Evolutionary conservation across 2,329 filamentous ascomycete genomes (phyloP).

Genomic region (Cytospora leucostoma): DNA sequence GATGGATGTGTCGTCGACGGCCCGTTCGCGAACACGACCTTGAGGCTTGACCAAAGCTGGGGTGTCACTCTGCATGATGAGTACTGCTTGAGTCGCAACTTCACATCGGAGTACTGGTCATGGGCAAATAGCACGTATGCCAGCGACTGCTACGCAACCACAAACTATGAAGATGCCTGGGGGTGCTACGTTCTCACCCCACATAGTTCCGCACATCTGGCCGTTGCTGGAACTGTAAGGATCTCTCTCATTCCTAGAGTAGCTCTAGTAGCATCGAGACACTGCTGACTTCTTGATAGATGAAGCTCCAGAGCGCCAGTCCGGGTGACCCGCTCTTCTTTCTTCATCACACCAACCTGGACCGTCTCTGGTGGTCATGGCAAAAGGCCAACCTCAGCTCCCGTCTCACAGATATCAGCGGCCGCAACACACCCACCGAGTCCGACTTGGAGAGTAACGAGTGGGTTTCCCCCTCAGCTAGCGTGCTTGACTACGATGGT

Average conservation of each 20-base stretch:
- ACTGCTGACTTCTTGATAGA: constrained; percentile 13
- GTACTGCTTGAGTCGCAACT: constrained; percentile 21
- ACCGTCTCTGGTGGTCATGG: constrained; percentile 37
- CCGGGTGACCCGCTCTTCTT: constrained; percentile 41
- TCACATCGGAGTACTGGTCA: neutral
- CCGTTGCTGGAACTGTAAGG: constrained; percentile 29
- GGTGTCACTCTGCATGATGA: constrained; percentile 6
- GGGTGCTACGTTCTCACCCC: constrained; percentile 31
- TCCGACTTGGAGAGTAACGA: constrained; percentile 1
- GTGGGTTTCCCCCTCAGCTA: neutral
- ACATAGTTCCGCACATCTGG: constrained; percentile 32
- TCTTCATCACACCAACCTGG: constrained; percentile 36
- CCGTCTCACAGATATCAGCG: constrained; percentile 33
- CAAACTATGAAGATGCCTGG: constrained; percentile 29
- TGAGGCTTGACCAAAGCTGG: constrained; percentile 29
- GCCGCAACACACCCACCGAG: constrained; percentile 26
- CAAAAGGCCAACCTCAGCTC: constrained; percentile 30
- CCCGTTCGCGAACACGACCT: constrained; percentile 38
- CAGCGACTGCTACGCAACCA: constrained; percentile 16
- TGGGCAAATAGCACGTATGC: constrained; percentile 18
- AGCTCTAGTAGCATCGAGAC: too few relatives aligned
- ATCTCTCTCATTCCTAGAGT: neutral
- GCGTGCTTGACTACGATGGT: constrained; percentile 17
- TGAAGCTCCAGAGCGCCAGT: constrained; percentile 28
- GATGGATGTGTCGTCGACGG: constrained; percentile 38